Conservation (phyloP, 2,329 filamentous ascomycete species). For the Apiospora arundinis region DNA sequence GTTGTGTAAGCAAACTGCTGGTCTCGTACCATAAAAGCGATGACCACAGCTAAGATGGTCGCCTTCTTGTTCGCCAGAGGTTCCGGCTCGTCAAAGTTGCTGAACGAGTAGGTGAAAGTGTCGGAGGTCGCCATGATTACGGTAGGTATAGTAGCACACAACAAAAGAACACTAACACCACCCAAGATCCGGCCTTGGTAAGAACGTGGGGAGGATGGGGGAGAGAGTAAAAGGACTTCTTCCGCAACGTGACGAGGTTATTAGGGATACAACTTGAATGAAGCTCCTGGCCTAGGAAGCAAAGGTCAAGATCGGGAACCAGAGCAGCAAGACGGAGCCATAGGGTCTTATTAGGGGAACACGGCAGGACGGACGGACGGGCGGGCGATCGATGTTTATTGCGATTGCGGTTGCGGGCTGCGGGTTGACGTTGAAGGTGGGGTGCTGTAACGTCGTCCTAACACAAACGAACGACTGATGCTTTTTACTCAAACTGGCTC, state of each 20-base stretch:
- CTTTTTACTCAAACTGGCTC: not conserved
- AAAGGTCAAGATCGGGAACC: not conserved
- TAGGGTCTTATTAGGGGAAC: not conserved
- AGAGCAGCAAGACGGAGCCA: not conserved
- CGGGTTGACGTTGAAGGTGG: not conserved
- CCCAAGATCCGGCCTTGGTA: constrained; percentile 17
- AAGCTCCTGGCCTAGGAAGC: constrained; percentile 13
- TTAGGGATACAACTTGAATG: not conserved
- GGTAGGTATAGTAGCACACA: not conserved
- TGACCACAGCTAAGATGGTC: constrained; percentile 39
- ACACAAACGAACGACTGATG: not conserved
- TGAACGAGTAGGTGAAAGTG: constrained; percentile 29
- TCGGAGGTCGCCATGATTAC: not conserved
- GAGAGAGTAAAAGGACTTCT: not conserved
- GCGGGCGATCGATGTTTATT: not conserved
- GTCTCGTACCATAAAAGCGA: constrained; percentile 37
- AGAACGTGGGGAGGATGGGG: not conserved
- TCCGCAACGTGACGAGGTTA: not conserved
- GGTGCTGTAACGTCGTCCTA: not conserved
- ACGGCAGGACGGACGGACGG: not conserved
- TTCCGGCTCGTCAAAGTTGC: constrained; percentile 37
- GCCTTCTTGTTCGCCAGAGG: constrained; percentile 37
- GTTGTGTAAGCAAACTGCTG: constrained; percentile 8
- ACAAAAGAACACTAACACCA: not conserved
- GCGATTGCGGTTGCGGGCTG: not conserved